These are phyloP conservation scores for Monosporascus sp. DNA, from an alignment of 2,329 filamentous ascomycete genomes.

Conservation along the genomic window DNA sequence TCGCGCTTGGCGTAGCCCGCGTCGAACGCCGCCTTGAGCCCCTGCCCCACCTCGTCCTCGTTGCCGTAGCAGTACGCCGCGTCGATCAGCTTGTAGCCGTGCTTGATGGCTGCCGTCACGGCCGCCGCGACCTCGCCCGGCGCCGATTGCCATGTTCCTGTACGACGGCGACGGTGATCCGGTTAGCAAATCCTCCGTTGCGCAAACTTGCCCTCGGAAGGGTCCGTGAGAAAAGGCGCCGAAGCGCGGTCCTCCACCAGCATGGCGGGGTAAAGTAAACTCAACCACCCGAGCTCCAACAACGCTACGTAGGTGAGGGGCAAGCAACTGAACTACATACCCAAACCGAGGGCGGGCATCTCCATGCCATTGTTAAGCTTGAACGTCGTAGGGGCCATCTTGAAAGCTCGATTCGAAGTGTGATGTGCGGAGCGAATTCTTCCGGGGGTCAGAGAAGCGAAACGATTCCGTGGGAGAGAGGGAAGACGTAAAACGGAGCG, in stretches of 20 bases:
- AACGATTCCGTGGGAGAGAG: not conserved
- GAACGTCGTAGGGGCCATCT: slow-evolving; percentile 51
- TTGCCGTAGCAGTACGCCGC: slow-evolving; percentile 74
- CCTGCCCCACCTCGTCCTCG: slow-evolving; percentile 76
- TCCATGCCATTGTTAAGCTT: slow-evolving; percentile 59
- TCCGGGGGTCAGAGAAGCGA: not conserved
- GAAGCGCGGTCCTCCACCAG: too few relatives aligned
- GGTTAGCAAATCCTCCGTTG: not conserved
- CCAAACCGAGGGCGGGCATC: slow-evolving; percentile 60
- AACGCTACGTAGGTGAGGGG: not conserved
- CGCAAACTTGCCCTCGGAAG: not conserved
- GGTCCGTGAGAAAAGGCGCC: too few relatives aligned
- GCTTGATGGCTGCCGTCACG: slow-evolving; percentile 52
- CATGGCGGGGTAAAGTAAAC: too few relatives aligned
- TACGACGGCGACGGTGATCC: not conserved
- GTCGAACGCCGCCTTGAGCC: slow-evolving; percentile 66
- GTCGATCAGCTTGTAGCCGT: slow-evolving; percentile 59
- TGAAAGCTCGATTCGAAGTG: slow-evolving; percentile 11
- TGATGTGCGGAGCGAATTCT: not conserved
- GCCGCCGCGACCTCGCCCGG: slow-evolving; percentile 53
- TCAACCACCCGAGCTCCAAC: too few relatives aligned
- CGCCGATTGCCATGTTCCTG: slow-evolving; percentile 61
- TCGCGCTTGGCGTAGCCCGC: slow-evolving; percentile 65
- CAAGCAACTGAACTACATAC: slow-evolving; percentile 31
- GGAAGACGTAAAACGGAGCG: not conserved